Evolutionary conservation across 163 green algal species (phyloP), one percentile per base, ranked within the genome.

Genomic region (Picocystis sp.): DNA sequence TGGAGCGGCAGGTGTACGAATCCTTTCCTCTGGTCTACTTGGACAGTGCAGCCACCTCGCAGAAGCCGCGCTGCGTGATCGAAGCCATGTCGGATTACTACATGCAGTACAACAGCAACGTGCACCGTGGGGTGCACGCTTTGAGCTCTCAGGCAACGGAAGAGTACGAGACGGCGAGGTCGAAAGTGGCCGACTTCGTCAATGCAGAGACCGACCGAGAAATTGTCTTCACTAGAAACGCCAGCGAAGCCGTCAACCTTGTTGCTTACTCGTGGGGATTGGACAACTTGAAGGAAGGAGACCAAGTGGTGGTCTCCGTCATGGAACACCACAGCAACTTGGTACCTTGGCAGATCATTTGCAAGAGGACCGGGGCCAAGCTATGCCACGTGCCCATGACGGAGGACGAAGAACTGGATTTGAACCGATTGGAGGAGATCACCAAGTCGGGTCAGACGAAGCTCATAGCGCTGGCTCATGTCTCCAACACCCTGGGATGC

Each of bases 21-120:
- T 33, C 35, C 17, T 75, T 65, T 45, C 79, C 67, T 15, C 67
- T 99, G 9, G 78, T 98, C 3, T 99, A 98, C 70, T 66, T 99
- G 14, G 91, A 99, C 76, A 95, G 87, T 57, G 89, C 81, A 11
- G 91, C 91, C 3, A 98, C 91, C 1, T 92, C 77, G 8, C 91
- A 99, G 56, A 98, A 99, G 74, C 89, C 89, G 1, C 12, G 43
- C 5, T 47, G 53, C 12, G 89, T 97, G 22, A 59, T 95, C 3
- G 51, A 78, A 2, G 76, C 53, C 13, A 56, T 77, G 53, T 21
- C 29, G 3, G n/a, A 64, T 0, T 96, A 93, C 70, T 95, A 94
- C 66, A 29, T 17, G 22, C 50, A 43, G 2, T 87, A 90, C 72
- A 99, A 98, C 72, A 76, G 76, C 51, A 99, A 98, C 54, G 91